Evolutionary conservation across 2,329 filamentous ascomycete species (phyloP), one percentile per base, ranked within the genome.

Genomic region (Cladophialophora carrionii): DNA sequence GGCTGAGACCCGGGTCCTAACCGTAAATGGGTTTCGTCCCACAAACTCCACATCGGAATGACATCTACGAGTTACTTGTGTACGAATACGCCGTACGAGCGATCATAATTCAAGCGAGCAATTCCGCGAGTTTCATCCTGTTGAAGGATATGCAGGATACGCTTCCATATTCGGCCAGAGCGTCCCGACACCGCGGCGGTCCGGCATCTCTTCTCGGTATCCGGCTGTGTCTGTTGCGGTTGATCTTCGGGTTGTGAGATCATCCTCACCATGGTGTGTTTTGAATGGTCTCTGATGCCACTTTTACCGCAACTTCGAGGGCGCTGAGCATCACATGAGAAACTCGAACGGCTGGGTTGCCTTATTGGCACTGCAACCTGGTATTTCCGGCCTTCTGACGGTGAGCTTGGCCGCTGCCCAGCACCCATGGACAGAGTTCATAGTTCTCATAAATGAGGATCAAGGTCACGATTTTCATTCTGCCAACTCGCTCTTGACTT

Each of bases 231-330:
- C 14, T n/a, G 10, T 29, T 10, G 4, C 48, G 57, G 57, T 22
- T 60, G 20, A 60, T 60, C 57, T 41, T 60, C 57, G 57, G 57
- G 2, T n/a, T n/a, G 29, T 58, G 56, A 58, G 56, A 51, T 58
- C 56, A 58, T 58, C 4, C 48, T 51, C 48, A 51, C 8, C 9
- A 10, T 34, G 3, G 17, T 6, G 22, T 57, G 46, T 7, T 24
- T 37, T 10, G 10, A 51, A 29, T 43, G 10, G 55, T 31, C 29
- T 22, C 29, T 34, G 17, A 58, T 34, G 22, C 14, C 31, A 32
- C 20, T 24, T 10, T 60, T 26, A 53, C 46, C 48, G 57, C 57
- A 29, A 52, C 17, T 60, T 31, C n/a, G 43, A 4, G 31, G 22
- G 24, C 9, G 17, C 12, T 37, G 10, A 26, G 12, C 22, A n/a